Evolutionary conservation across 1,139 yeast species (phyloP), one percentile per base, ranked within the genome.

Genomic region (Magnusiomyces tetraspermus): DNA sequence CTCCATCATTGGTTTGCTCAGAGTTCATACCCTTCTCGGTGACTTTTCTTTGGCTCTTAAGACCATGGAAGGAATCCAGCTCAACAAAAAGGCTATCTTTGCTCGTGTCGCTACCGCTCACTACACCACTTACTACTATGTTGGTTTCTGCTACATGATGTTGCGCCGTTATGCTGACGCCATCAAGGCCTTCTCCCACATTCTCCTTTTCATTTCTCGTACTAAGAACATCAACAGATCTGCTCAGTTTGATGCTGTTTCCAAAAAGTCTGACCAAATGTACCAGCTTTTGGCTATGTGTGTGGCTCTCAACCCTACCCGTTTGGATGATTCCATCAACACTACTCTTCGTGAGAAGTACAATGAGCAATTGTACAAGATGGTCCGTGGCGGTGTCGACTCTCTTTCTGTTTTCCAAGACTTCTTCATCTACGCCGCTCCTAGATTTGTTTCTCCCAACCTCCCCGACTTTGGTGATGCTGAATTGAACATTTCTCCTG

Each of bases 221-320:
- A 72, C 77, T 17, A 73, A 71, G 62, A 71, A 72, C 62, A 69
- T 72, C 62, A 70, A 69, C 59, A 68, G 67, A 55, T 66, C 74
- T 17, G 75, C 75, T 3, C 77, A 74, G 59, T 75, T 70, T 57
- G 77, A 75, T 59, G 64, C 69, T 42, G 73, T 74, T 50, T 71
- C 74, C 55, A 75, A 75, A 62, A 72, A 73, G 59, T 67, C 75
- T n/a, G 79, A 74, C 55, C 79, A 75, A 62, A 75, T 74, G 77
- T 74, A 73, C 59, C 77, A 79, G 8, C 66, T 75, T 48, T 63
- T 75, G 53, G 75, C 78, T 31, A 69, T 75, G 48, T 69, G 76
- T 52, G 68, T 73, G 46, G 74, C 77, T 21, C 64, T 75, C 47
- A 70, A 72, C 53, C 78, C 78, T 49, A 71, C 76, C 11, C 69